These are phyloP conservation scores for Mortierella sp. DNA, from an alignment of 371 early-diverging fungal species.

Conservation along the genomic window DNA sequence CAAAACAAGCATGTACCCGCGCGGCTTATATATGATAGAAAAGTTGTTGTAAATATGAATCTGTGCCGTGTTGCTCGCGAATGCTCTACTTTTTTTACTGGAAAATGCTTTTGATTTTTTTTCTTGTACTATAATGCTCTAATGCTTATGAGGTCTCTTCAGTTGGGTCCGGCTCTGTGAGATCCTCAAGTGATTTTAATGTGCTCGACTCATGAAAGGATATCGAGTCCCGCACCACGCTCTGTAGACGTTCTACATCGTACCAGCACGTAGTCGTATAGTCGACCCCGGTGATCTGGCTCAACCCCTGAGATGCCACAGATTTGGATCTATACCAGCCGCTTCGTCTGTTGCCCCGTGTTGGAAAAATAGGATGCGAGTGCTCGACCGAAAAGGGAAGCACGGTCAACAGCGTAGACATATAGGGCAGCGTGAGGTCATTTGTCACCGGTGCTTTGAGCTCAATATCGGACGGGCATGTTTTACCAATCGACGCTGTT, in stretches of 20 bases:
- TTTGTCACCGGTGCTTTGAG: constrained; percentile 23
- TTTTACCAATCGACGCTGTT: background rate
- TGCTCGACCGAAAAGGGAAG: constrained; percentile 49
- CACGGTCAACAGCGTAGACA: constrained; percentile 41
- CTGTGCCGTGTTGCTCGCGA: background rate
- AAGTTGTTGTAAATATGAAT: constrained; percentile 1
- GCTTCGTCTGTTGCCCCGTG: constrained; percentile 42
- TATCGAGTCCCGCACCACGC: constrained; percentile 48
- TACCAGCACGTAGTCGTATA: constrained; percentile 56
- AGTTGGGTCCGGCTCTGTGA: constrained; percentile 24
- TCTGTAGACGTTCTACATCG: constrained; percentile 49
- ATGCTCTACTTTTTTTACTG: background rate
- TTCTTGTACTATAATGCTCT: background rate
- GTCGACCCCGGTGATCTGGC: constrained; percentile 51
- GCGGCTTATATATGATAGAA: too few species aligned
- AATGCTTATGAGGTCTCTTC: constrained; percentile 2
- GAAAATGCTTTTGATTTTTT: constrained; percentile 4
- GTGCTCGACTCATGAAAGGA: constrained; percentile 39
- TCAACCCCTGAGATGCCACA: constrained; percentile 44
- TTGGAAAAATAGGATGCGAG: constrained; percentile 48
- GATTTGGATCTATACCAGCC: constrained; percentile 54
- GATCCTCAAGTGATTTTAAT: constrained; percentile 46
- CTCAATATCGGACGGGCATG: too few species aligned
- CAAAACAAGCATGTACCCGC: too few species aligned
- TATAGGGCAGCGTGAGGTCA: constrained; percentile 38